Percentiles rank a stretch among this genome's conserved stretches.
These are phyloP conservation scores for Pythium dissotocum DNA, from an alignment of 352 stramenopile species.

Conservation along the genomic window DNA sequence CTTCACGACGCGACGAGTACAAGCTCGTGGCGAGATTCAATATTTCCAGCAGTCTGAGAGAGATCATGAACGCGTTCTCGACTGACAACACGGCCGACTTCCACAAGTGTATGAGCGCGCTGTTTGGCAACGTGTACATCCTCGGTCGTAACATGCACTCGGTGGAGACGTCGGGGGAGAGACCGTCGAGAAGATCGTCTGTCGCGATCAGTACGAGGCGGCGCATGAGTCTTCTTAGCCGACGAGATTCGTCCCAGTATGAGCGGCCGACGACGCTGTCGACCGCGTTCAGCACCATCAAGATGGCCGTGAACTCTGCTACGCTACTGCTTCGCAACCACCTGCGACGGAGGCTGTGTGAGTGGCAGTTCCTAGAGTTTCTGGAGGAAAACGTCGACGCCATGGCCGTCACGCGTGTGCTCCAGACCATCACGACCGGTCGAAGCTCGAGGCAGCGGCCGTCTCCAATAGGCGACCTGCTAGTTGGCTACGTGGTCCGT, in stretches of 20 bases:
- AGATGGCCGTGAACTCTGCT: conserved; percentile 52
- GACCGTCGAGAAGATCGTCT: neutral
- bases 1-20: conserved; percentile 43
- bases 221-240: neutral
- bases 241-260: neutral
- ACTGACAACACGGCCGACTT: conserved; percentile 50
- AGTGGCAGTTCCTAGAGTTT: conserved; percentile 64
- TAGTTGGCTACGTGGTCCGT: conserved; percentile 60
- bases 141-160: conserved; percentile 48
- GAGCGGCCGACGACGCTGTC: conserved; percentile 12
- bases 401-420: conserved; percentile 61
- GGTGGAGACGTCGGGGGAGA: neutral
- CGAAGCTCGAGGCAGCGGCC: conserved; percentile 10
- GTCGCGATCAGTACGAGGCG: neutral
- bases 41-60: conserved; percentile 50
- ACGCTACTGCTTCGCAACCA: conserved; percentile 54
- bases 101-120: conserved; percentile 60
- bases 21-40: conserved; percentile 65
- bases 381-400: conserved; percentile 51
- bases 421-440: conserved; percentile 45
- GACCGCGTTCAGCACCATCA: conserved; percentile 25
- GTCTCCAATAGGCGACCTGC: conserved; percentile 36
- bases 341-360: conserved; percentile 47
- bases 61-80: conserved; percentile 62
- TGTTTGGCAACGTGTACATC: conserved; percentile 68